Evolutionary conservation across 192 early-diverging fungal species (phyloP).

Genomic region (Entophlyctis helioformis): DNA sequence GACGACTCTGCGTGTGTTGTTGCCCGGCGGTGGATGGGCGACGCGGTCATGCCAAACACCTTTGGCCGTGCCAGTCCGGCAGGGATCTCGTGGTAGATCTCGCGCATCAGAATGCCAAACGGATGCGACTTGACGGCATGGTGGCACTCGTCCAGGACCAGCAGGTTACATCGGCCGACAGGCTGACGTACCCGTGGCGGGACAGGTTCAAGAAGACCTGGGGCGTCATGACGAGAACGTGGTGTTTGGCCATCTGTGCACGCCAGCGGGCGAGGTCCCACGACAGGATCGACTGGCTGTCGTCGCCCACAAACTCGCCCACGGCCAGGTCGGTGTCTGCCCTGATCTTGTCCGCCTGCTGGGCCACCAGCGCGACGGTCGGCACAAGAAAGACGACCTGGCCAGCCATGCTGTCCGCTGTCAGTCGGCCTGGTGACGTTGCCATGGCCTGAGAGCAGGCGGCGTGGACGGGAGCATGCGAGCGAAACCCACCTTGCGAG

Average conservation of each 20-base stretch:
- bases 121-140: constrained; percentile 75
- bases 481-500: too few relatives aligned
- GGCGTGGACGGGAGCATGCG: too few relatives aligned
- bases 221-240: constrained; percentile 83
- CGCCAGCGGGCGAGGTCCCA: constrained; percentile 53
- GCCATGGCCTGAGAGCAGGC: not conserved
- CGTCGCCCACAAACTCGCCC: constrained; percentile 42
- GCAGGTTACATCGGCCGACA: constrained; percentile 46
- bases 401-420: not conserved
- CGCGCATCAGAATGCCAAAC: constrained; percentile 68
- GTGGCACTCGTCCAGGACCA: constrained; percentile 89
- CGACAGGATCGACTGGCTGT: constrained; percentile 10
- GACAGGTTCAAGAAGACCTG: constrained; percentile 76
- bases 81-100: constrained; percentile 58
- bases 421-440: not conserved
- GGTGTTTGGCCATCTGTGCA: constrained; percentile 32
- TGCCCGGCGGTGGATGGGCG: constrained; percentile 47
- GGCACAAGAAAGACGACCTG: constrained; percentile 64
- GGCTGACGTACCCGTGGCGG: constrained; percentile 45
- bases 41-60: constrained; percentile 90
- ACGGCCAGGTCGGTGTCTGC: constrained; percentile 56
- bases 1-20: constrained; percentile 12
- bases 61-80: constrained; percentile 47
- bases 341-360: constrained; percentile 68
- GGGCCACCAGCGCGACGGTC: constrained; percentile 72